phyloP scores from a whole-genome alignment of 176 grass and related monocot species.

The Alopecurus myosuroides region DNA sequence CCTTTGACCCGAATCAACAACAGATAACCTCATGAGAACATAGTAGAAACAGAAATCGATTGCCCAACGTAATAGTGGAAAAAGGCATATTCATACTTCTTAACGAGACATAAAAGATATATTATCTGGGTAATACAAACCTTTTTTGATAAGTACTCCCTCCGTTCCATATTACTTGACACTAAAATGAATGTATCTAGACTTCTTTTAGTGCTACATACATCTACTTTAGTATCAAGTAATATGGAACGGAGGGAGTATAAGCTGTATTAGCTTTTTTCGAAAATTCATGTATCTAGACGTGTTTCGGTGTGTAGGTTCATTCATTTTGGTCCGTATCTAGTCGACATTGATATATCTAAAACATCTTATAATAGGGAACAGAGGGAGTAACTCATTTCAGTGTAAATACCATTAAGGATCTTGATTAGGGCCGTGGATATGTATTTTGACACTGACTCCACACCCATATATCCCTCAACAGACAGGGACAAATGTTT shows the following conservation, averaged over 20 bases:
- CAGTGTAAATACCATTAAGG: neutral
- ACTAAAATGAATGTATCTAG: too few species aligned
- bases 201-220: too few species aligned
- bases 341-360: too few species aligned
- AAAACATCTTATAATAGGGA: too few species aligned
- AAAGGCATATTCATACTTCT: neutral
- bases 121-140: neutral
- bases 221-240: too few species aligned
- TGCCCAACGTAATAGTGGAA: neutral
- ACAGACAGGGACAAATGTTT: neutral
- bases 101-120: neutral
- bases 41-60: neutral
- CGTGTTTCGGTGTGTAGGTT: too few species aligned
- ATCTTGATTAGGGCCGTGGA: neutral
- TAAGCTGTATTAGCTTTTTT: too few species aligned
- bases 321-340: too few species aligned
- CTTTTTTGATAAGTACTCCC: neutral
- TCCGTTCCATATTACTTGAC: too few species aligned
- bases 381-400: slow-evolving; percentile 5
- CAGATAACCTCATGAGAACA: neutral
- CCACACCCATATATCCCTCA: neutral
- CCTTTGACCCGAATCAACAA: neutral
- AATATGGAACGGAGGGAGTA: too few species aligned
- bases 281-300: too few species aligned
- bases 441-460: slow-evolving; percentile 6